phyloP scores from a whole-genome alignment of 1,284 basidiomycete species.

The Trichosporon ovoides region DNA sequence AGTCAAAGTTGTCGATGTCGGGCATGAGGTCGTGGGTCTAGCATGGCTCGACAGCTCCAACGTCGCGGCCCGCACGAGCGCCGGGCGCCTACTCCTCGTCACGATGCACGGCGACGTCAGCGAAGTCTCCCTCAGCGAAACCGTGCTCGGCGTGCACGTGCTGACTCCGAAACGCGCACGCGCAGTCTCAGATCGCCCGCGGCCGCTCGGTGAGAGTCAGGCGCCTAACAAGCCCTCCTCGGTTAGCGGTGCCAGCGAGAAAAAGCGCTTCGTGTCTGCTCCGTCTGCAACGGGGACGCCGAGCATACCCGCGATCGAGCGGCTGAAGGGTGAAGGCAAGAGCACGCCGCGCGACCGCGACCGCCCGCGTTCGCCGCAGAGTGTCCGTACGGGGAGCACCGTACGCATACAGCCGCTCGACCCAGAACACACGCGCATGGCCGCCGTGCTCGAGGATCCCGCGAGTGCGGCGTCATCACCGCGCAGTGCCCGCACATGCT shows the following conservation, averaged over 20 bases:
- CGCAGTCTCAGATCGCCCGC: neutral
- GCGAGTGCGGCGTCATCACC: neutral
- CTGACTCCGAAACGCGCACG: constrained; percentile 8
- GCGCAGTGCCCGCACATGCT: neutral
- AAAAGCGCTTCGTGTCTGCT: neutral
- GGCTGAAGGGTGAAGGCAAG: neutral
- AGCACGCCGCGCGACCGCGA: neutral
- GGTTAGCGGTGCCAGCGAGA: neutral
- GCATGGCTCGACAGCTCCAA: constrained; percentile 21
- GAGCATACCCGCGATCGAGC: neutral
- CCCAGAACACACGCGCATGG: neutral
- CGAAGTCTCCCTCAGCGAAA: constrained; percentile 9
- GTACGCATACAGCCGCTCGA: constrained; percentile 10
- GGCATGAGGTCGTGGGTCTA: constrained; percentile 11
- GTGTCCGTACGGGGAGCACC: constrained; percentile 6
- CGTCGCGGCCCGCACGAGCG: constrained; percentile 15
- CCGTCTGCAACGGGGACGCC: neutral
- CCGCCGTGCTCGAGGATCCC: neutral
- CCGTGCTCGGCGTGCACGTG: constrained; percentile 14
- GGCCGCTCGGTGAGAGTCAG: constrained; percentile 8
- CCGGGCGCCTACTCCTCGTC: constrained; percentile 19
- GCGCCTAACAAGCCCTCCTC: constrained; percentile 10
- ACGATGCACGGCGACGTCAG: constrained; percentile 12
- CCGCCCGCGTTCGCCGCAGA: neutral
- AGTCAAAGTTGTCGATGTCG: neutral